Percentiles rank a stretch among this genome's conserved stretches.
Conservation (phyloP, 2,329 filamentous ascomycete species). For the Cladophialophora immunda region DNA sequence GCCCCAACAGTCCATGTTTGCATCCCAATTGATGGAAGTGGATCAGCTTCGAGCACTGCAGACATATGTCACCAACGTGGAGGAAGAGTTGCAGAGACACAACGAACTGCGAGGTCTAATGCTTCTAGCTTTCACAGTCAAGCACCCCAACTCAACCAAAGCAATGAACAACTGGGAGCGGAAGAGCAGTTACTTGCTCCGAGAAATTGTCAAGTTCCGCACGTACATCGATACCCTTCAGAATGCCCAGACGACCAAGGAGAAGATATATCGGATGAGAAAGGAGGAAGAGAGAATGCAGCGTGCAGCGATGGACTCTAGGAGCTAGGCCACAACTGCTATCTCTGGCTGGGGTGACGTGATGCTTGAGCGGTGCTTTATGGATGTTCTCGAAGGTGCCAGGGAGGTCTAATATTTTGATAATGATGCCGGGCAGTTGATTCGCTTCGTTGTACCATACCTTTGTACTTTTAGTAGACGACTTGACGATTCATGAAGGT, state of each 20-base stretch:
- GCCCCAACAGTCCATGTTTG: slow-evolving; percentile 88
- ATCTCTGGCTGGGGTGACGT: slow-evolving; percentile 13
- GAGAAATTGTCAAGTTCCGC: slow-evolving; percentile 95
- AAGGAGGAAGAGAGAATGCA: slow-evolving; percentile 37
- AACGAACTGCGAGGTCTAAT: slow-evolving; percentile 88
- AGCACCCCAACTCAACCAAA: slow-evolving; percentile 79
- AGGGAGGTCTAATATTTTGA: neutral
- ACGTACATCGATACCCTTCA: slow-evolving; percentile 91
- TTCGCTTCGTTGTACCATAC: slow-evolving; percentile 6
- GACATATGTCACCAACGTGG: slow-evolving; percentile 83
- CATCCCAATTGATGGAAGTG: slow-evolving; percentile 77
- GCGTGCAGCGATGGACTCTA: slow-evolving; percentile 28
- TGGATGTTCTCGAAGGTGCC: neutral
- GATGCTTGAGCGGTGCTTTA: neutral
- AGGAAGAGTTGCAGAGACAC: slow-evolving; percentile 84
- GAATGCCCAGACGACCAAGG: slow-evolving; percentile 73
- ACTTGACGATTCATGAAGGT: slow-evolving; percentile 18
- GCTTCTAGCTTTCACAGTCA: slow-evolving; percentile 86
- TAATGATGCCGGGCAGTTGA: neutral
- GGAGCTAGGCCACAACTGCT: slow-evolving; percentile 18
- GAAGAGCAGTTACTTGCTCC: slow-evolving; percentile 88
- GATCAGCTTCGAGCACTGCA: slow-evolving; percentile 81
- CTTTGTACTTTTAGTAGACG: slow-evolving; percentile 19
- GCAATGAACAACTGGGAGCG: slow-evolving; percentile 98
- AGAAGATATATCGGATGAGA: slow-evolving; percentile 68